These are phyloP conservation scores for Yamadazyma mexicana DNA, from an alignment of 1,139 yeast species.

Conservation along the genomic window DNA sequence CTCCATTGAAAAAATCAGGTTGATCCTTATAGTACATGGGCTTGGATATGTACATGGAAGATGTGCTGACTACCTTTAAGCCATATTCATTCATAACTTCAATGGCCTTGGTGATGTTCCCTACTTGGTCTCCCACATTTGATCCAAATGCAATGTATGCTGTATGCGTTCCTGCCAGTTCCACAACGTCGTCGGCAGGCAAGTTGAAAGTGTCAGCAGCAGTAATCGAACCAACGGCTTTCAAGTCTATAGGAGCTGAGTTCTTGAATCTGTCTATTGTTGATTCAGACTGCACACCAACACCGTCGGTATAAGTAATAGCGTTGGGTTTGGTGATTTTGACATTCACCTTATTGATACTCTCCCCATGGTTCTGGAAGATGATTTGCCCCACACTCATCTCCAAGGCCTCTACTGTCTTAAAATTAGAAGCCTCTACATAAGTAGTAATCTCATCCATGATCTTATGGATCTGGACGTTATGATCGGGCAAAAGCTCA, in stretches of 20 bases:
- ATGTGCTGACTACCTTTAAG: conserved; percentile 57
- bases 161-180: conserved; percentile 34
- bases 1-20: conserved; percentile 82
- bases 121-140: conserved; percentile 71
- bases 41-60: conserved; percentile 81
- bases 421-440: conserved; percentile 75
- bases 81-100: conserved; percentile 42
- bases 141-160: conserved; percentile 90
- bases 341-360: conserved; percentile 48
- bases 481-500: conserved; percentile 38
- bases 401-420: conserved; percentile 91
- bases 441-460: conserved; percentile 51
- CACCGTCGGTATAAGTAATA: conserved; percentile 81
- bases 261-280: conserved; percentile 33
- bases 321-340: conserved; percentile 86
- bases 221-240: neutral
- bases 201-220: conserved; percentile 27
- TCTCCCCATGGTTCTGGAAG: conserved; percentile 35
- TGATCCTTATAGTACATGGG: conserved; percentile 92
- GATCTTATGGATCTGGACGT: conserved; percentile 33
- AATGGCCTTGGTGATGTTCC: conserved; percentile 61
- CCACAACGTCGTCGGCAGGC: conserved; percentile 28
- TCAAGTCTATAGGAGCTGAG: conserved; percentile 21
- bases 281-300: conserved; percentile 76
- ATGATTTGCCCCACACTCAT: conserved; percentile 68